Evolutionary conservation across 768 basidiomycete species (phyloP).

Genomic region (Terana coerulea): DNA sequence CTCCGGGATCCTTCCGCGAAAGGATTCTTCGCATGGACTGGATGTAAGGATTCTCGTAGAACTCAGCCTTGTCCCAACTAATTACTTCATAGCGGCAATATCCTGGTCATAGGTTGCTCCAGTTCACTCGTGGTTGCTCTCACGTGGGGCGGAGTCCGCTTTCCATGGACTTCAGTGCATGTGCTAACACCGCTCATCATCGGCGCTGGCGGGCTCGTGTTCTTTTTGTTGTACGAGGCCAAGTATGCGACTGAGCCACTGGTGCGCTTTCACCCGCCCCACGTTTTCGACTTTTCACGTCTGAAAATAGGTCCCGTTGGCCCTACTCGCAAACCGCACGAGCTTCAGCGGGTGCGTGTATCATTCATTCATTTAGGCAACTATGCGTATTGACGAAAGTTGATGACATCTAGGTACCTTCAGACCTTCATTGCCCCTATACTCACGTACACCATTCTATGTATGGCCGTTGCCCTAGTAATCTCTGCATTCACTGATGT

Average conservation of each 20-base stretch:
- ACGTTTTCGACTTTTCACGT: no score
- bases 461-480: slow-evolving; percentile 13
- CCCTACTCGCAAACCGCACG: slow-evolving; percentile 9
- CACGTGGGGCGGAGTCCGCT: slow-evolving; percentile 32
- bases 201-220: slow-evolving; percentile 28
- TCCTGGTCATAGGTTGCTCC: slow-evolving; percentile 20
- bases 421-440: slow-evolving; percentile 10
- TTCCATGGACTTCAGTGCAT: slow-evolving; percentile 29
- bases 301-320: slow-evolving; percentile 6
- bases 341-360: slow-evolving; percentile 11
- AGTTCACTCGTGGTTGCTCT: slow-evolving; percentile 16
- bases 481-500: background rate
- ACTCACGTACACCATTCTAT: slow-evolving; percentile 5
- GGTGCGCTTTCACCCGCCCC: slow-evolving; percentile 17
- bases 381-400: background rate
- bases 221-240: slow-evolving; percentile 30
- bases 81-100: slow-evolving; percentile 19
- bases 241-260: slow-evolving; percentile 21
- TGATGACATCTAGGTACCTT: slow-evolving; percentile 12
- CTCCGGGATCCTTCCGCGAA: slow-evolving; percentile 11
- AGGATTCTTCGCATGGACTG: slow-evolving; percentile 26
- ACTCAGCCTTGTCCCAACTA: background rate
- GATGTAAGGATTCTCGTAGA: slow-evolving; percentile 18
- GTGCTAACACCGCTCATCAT: slow-evolving; percentile 34
- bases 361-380: background rate